phyloP scores from a whole-genome alignment of 2,329 filamentous ascomycete species.

The Clonostachys rosea region DNA sequence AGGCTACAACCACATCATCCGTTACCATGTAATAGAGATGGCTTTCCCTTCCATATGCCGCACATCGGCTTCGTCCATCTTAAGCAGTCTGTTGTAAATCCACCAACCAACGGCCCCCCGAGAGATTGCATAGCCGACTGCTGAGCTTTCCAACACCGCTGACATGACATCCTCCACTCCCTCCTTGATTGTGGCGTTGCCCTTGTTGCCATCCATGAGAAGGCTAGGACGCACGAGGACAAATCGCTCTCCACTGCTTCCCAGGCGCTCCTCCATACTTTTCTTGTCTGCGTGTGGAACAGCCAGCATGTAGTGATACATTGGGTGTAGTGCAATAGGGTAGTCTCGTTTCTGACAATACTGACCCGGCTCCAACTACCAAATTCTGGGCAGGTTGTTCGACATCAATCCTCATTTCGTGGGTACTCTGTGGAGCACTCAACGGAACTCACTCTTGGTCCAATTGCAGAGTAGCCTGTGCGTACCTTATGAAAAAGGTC shows the following conservation, averaged over 20 bases:
- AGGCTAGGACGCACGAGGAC: constrained; percentile 30
- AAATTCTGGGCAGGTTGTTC: no score
- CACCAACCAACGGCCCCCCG: constrained; percentile 41
- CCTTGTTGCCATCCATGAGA: constrained; percentile 19
- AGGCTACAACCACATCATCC: no score
- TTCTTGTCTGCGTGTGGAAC: constrained; percentile 42
- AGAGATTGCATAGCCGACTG: constrained; percentile 41
- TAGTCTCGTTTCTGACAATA: constrained; percentile 26
- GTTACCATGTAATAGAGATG: constrained; percentile 4
- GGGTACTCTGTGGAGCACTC: no score
- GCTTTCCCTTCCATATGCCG: constrained; percentile 4
- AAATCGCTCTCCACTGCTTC: constrained; percentile 20
- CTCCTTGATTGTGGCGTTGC: constrained; percentile 19
- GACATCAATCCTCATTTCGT: no score
- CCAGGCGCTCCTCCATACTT: constrained; percentile 32
- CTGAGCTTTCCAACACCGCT: constrained; percentile 17
- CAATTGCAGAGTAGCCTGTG: no score
- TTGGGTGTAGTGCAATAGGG: constrained; percentile 31
- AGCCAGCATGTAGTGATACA: constrained; percentile 34
- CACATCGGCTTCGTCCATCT: constrained; percentile 1
- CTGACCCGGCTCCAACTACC: no score
- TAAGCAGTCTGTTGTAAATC: constrained; percentile 31
- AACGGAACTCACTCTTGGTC: no score
- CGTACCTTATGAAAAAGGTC: no score
- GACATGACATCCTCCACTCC: constrained; percentile 31